phyloP scores from a whole-genome alignment of 1,284 basidiomycete species.

The Lentinula novae-zelandiae region DNA sequence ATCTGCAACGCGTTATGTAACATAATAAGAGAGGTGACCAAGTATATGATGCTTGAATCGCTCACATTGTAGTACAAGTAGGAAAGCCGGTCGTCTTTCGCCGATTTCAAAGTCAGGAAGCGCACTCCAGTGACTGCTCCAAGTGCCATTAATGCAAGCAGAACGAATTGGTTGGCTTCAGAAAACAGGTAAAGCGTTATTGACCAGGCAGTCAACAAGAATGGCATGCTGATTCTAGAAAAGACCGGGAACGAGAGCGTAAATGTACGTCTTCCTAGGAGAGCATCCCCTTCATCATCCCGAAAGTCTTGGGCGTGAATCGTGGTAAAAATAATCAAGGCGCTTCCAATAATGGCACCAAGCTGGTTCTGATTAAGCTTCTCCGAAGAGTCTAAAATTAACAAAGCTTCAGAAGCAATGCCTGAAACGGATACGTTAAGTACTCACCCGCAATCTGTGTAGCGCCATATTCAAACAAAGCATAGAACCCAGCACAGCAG shows the following conservation, averaged over 20 bases:
- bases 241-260: conserved; percentile 19
- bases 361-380: conserved; percentile 1
- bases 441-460: conserved; percentile 10
- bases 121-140: background rate
- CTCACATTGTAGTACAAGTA: conserved; percentile 12
- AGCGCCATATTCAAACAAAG: conserved; percentile 7
- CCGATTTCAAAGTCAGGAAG: background rate
- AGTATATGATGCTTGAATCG: background rate
- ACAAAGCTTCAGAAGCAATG: background rate
- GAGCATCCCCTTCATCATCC: conserved; percentile 31
- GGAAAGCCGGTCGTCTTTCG: conserved; percentile 5
- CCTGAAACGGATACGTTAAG: background rate
- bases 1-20: background rate
- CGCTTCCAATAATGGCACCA: conserved; percentile 25
- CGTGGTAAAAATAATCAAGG: conserved; percentile 28
- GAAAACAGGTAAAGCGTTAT: background rate
- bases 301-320: conserved; percentile 38
- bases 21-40: too few relatives aligned
- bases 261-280: conserved; percentile 28
- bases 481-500: conserved; percentile 5
- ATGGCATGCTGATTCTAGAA: conserved; percentile 9
- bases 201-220: conserved; percentile 7
- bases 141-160: background rate
- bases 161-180: background rate
- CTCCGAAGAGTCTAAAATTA: background rate